phyloP scores from a whole-genome alignment of 2,329 filamentous ascomycete genomes.

The Cadophora sp. region DNA sequence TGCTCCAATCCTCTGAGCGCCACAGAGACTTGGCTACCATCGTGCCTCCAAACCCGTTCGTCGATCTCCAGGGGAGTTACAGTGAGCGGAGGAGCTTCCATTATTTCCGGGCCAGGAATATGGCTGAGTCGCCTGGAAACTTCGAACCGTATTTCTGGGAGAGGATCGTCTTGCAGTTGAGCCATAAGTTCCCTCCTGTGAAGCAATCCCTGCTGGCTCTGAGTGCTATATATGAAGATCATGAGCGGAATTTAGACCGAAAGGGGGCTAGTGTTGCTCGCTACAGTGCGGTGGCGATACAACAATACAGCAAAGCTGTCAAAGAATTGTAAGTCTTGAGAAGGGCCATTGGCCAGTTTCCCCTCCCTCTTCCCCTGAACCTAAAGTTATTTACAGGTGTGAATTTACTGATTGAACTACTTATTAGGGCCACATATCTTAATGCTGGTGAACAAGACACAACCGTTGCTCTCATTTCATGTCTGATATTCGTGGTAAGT shows the following conservation, averaged over 20 bases:
- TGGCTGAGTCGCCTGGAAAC: slow-evolving; percentile 31
- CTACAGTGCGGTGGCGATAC: slow-evolving; percentile 7
- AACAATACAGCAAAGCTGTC: slow-evolving; percentile 32
- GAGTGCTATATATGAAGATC: slow-evolving; percentile 28
- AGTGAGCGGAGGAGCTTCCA: slow-evolving; percentile 34
- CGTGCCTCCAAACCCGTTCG: background rate
- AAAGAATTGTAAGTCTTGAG: slow-evolving; percentile 1
- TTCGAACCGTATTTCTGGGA: slow-evolving; percentile 35
- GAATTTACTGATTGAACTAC: background rate
- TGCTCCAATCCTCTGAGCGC: too few relatives aligned
- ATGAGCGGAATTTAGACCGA: background rate
- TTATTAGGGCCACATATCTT: slow-evolving; percentile 16
- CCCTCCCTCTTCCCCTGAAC: too few relatives aligned
- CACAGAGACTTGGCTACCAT: too few relatives aligned
- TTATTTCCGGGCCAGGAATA: slow-evolving; percentile 32
- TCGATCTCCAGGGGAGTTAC: slow-evolving; percentile 21
- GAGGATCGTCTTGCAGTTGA: slow-evolving; percentile 25
- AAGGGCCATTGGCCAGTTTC: too few relatives aligned
- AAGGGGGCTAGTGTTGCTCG: background rate
- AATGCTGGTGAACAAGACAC: slow-evolving; percentile 19
- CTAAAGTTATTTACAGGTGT: too few relatives aligned
- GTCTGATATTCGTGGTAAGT: slow-evolving; percentile 28
- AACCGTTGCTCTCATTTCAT: slow-evolving; percentile 26
- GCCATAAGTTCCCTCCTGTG: slow-evolving; percentile 26
- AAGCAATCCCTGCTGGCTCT: slow-evolving; percentile 25